Base-by-base conservation (phyloP, 108 stramenopile genomes). In the Conticribra guillardii region DNA sequence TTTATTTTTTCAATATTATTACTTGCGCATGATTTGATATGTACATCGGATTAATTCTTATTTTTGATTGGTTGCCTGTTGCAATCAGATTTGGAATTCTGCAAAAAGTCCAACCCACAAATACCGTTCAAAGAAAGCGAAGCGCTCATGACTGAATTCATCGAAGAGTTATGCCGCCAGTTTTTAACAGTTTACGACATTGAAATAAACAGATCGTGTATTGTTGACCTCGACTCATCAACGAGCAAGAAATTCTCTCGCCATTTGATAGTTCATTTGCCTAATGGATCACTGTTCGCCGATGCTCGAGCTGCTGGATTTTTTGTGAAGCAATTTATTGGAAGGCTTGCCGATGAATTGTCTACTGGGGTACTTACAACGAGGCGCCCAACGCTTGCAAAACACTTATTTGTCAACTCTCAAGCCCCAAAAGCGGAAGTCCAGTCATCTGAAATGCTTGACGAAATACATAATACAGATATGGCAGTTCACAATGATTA, bases 151-250 rank as follows among this genome's bases (percentile, higher is more conserved):
- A 56, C 76, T 23, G 92, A 93, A 30, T 85, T 93, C 23, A 76
- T 82, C n/a, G 60, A 69, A 8, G 91, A 93, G 71, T 44, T 95
- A 9, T 66, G 75, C 26, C 30, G 8, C 8, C 87, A 92, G 48
- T 79, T 92, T 51, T 17, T 70, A 23, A 24, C 18, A 4, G 53
- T 71, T 7, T 83, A 81, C 53, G 60, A 65, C 26, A 67, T 87
- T 31, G 52, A 17, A 4, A 45, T 82, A 19, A 63, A 71, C 14
- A 71, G 85, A 32, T 48, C 58, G 5, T 46, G 69, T 47, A 68
- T 95, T 54, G 75, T 97, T 22, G 96, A 97, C 55, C 82, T 98
- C 32, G 98, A 98, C 69, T 95, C 95, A 1, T 91, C 93, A 11
- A 97, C 96, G 1, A 84, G 76, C 2, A 76, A 64, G 21, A 98